Base-by-base conservation (phyloP, 2,329 filamentous ascomycete species). In the Ophiosphaerella herpotricha region DNA sequence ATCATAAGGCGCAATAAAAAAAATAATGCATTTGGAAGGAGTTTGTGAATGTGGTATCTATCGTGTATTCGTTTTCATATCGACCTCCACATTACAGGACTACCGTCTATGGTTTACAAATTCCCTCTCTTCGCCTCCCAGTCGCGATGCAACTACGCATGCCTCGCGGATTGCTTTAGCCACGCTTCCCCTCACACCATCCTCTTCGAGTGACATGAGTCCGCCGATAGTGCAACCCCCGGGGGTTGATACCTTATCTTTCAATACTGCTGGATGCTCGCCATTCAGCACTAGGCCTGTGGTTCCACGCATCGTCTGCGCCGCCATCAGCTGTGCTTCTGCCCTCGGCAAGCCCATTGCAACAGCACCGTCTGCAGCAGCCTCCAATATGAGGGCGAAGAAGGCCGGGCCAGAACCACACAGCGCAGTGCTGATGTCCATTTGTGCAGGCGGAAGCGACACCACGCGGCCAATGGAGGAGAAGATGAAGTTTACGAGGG, bases 221-320 rank as follows among this genome's bases (percentile, higher is more conserved):
- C 89, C 90, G 2, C 84, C 85, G 54, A 91, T 90, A 5, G 88
- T 91, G 72, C 88, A 91, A 1, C 89, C 89, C 5, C 87, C 89
- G 0, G 89, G 88, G 1, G 88, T 91, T 58, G 78, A 85, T n/a
- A 91, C 86, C 74, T 89, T 89, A 61, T 93, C 89, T 43, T 85
- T 81, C 44, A 92, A 74, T 18, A 91, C 74, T 13, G 88, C 88
- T 1, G 89, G 90, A 70, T 92, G 89, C 68, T 91, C 87, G 12
- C 88, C 88, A 46, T 74, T 80, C 47, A 89, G 77, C 9, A 92
- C 84, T 61, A 92, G 66, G 0, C 82, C 84, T 0, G 88, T 86
- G 0, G 87, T 85, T 18, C 89, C 89, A 58, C 83, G 81, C 86
- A 91, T 90, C 11, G 85, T 85, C 77, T 93, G 89, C 1, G 88